These are phyloP conservation scores for Candida saitoana DNA, from an alignment of 805 yeast species.

Conservation along the genomic window DNA sequence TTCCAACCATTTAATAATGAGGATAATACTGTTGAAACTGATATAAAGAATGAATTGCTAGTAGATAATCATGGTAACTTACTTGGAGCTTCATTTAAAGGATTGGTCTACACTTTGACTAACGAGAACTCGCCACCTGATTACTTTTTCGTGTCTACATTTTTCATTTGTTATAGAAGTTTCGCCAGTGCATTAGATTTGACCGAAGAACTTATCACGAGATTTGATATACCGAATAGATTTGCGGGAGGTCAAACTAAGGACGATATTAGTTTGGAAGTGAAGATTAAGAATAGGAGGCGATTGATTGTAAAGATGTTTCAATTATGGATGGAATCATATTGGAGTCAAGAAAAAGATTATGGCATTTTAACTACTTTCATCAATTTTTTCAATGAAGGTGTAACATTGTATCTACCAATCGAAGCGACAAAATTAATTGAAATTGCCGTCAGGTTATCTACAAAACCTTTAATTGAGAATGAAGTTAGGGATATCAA, in stretches of 20 bases:
- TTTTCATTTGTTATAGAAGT: conserved; percentile 70
- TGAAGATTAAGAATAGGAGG: conserved; percentile 53
- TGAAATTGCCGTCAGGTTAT: conserved; percentile 58
- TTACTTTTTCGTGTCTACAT: conserved; percentile 65
- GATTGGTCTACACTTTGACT: conserved; percentile 60
- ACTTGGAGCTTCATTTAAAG: conserved; percentile 69
- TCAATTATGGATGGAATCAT: conserved; percentile 84
- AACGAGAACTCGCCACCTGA: conserved; percentile 64
- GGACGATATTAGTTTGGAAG: conserved; percentile 22
- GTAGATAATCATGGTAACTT: conserved; percentile 49
- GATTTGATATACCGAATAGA: conserved; percentile 53
- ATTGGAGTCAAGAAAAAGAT: conserved; percentile 71
- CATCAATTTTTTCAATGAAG: conserved; percentile 77
- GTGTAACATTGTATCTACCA: conserved; percentile 57
- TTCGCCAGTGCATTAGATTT: conserved; percentile 66
- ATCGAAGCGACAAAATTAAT: conserved; percentile 59
- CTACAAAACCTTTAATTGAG: conserved; percentile 52
- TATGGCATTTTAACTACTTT: conserved; percentile 60
- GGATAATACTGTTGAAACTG: conserved; percentile 3
- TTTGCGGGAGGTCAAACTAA: conserved; percentile 11
- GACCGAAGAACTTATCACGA: conserved; percentile 59
- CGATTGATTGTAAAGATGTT: conserved; percentile 64
- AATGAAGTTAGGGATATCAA: conserved; percentile 13
- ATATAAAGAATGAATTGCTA: conserved; percentile 44
- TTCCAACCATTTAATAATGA: conserved; percentile 29